A percentile compares a stretch with the other conserved stretches of the same genome.
Conservation (phyloP, 352 stramenopile species). For the Globisporangium abappressorium region DNA sequence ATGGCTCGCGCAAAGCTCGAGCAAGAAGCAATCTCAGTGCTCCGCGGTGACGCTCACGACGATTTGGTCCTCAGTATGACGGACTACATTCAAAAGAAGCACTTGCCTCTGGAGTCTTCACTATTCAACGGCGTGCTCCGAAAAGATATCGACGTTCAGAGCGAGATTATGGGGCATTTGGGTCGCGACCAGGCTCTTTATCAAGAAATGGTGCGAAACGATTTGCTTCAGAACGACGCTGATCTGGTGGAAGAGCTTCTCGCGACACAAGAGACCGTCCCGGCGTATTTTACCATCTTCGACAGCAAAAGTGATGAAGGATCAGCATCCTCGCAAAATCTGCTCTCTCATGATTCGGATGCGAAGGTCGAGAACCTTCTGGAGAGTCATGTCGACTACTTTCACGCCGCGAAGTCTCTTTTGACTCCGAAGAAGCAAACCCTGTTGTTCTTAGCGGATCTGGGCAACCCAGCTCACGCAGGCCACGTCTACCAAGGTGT, state of each 20-base stretch:
- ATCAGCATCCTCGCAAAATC: constrained; percentile 23
- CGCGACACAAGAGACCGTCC: constrained; percentile 50
- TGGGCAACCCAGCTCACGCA: constrained; percentile 49
- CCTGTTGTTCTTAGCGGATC: constrained; percentile 53
- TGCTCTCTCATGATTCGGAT: constrained; percentile 66
- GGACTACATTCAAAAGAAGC: constrained; percentile 72
- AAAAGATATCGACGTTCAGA: constrained; percentile 63
- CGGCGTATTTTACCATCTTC: constrained; percentile 72
- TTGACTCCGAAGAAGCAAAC: constrained; percentile 68
- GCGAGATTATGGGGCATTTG: constrained; percentile 72
- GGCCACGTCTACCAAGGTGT: constrained; percentile 53
- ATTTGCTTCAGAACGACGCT: constrained; percentile 48
- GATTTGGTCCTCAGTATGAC: constrained; percentile 72
- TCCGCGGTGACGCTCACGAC: constrained; percentile 50
- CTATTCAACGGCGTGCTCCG: constrained; percentile 87
- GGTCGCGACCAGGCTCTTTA: constrained; percentile 79
- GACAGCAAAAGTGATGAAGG: constrained; percentile 10
- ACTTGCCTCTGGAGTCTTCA: constrained; percentile 68
- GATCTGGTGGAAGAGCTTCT: constrained; percentile 74
- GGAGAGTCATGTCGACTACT: constrained; percentile 44
- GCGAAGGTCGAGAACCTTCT: constrained; percentile 49
- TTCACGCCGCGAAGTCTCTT: constrained; percentile 50
- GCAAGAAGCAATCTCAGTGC: constrained; percentile 38
- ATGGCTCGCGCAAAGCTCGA: constrained; percentile 32
- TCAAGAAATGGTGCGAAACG: constrained; percentile 57